Evolutionary conservation across 176 grass and related monocot genomes (phyloP).

Genomic region (Triticum aestivum): IWGSC_CS_RefSeq_v2.1 NC_057813.1:654471193-654471692

Average conservation of each 20-base stretch:
- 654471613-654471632: conserved; percentile 30
- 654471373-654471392: no score
- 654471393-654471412: no score
- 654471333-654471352: no score
- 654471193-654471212: no score
- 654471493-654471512: background rate
- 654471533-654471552: conserved; percentile 39
- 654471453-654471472: background rate
- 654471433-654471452: conserved; percentile 46
- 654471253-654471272: no score
- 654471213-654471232: no score
- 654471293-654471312: no score
- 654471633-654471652: background rate
- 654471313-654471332: no score
- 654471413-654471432: background rate
- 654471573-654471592: conserved; percentile 29
- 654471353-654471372: no score
- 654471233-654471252: no score
- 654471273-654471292: no score
- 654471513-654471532: background rate
- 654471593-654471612: conserved; percentile 7
- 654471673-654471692: background rate
- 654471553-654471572: conserved; percentile 27
- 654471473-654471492: background rate
- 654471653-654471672: background rate